Evolutionary conservation across 495 filamentous ascomycete genomes (phyloP).

Genomic region (Rostrohypoxylon terebratum): DNA sequence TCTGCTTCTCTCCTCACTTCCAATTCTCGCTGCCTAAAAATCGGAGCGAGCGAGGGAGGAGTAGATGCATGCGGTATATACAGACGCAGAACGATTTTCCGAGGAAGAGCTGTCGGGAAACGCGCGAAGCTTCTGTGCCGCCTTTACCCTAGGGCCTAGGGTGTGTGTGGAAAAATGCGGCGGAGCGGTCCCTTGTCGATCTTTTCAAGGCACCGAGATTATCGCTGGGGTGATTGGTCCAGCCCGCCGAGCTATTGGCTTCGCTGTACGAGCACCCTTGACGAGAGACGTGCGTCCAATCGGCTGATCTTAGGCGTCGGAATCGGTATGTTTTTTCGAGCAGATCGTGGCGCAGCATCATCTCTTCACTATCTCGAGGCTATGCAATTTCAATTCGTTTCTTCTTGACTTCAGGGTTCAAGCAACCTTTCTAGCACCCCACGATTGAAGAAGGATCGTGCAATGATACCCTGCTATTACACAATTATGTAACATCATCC

Average conservation of each 20-base stretch:
- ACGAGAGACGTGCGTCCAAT: conserved; percentile 17
- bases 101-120: background rate
- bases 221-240: conserved; percentile 33
- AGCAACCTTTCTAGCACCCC: background rate
- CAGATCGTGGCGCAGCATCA: conserved; percentile 29
- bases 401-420: background rate
- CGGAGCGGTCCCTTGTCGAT: conserved; percentile 16
- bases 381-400: conserved; percentile 1
- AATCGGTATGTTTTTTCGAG: background rate
- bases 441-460: conserved; percentile 1
- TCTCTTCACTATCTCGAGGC: conserved; percentile 7
- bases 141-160: too few species aligned
- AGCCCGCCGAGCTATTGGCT: background rate
- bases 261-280: background rate
- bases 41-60: background rate
- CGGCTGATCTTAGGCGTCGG: background rate
- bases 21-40: conserved; percentile 4
- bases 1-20: background rate
- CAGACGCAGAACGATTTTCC: background rate
- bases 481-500: background rate
- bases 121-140: background rate
- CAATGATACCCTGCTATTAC: conserved; percentile 6
- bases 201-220: conserved; percentile 40
- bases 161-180: conserved; percentile 6
- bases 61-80: conserved; percentile 8